These are phyloP conservation scores for Hypoxylon fuscum DNA, from an alignment of 495 filamentous ascomycete genomes.

Conservation along the genomic window DNA sequence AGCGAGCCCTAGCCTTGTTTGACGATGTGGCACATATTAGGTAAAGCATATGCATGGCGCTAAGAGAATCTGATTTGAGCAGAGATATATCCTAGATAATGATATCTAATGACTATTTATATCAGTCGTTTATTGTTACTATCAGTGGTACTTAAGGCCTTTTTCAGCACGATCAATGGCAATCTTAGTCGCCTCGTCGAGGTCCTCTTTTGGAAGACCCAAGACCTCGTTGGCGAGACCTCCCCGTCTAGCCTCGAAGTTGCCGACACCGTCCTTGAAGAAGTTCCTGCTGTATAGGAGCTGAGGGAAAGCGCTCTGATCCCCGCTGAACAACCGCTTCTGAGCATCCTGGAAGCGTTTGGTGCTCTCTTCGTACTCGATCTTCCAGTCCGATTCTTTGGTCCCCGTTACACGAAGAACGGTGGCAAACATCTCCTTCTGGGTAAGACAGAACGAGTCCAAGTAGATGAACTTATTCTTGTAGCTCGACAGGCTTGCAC, in stretches of 20 bases:
- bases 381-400: slow-evolving; percentile 63
- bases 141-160: slow-evolving; percentile 23
- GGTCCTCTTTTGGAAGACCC: slow-evolving; percentile 63
- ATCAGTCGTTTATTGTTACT: not conserved
- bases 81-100: not conserved
- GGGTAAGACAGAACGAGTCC: slow-evolving; percentile 53
- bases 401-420: slow-evolving; percentile 63
- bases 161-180: slow-evolving; percentile 48
- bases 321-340: slow-evolving; percentile 41
- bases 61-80: not conserved
- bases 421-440: slow-evolving; percentile 56
- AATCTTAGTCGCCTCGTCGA: slow-evolving; percentile 60
- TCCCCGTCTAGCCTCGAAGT: slow-evolving; percentile 52
- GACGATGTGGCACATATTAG: not conserved
- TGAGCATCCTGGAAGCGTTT: slow-evolving; percentile 57
- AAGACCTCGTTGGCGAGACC: slow-evolving; percentile 58
- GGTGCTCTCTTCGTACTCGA: slow-evolving; percentile 51
- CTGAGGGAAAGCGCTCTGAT: slow-evolving; percentile 56
- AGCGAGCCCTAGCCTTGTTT: slow-evolving; percentile 14
- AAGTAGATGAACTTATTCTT: slow-evolving; percentile 56
- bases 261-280: slow-evolving; percentile 56
- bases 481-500: slow-evolving; percentile 44
- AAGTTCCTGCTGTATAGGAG: slow-evolving; percentile 64
- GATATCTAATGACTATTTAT: not conserved
- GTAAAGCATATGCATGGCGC: slow-evolving; percentile 2